These are phyloP conservation scores for Dunaliella sp. DNA, from an alignment of 139 green algal genomes.

Conservation along the genomic window DNA sequence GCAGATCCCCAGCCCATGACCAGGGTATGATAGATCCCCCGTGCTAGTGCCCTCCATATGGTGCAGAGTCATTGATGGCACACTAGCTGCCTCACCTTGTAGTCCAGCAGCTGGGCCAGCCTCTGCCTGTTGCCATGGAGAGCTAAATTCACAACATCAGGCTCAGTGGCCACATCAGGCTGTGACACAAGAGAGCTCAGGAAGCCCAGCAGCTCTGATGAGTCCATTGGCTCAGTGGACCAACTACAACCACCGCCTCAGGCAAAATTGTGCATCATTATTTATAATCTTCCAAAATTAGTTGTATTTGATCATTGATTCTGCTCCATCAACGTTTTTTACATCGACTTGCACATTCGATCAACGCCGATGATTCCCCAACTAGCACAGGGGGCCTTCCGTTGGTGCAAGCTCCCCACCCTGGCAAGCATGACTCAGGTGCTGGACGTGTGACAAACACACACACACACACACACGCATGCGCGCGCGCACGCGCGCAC, in stretches of 20 bases:
- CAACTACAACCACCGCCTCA: constrained; percentile 14
- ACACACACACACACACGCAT: not conserved
- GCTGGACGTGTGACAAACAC: not conserved
- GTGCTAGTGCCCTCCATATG: no score
- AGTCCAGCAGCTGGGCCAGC: constrained; percentile 58
- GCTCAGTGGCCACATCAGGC: constrained; percentile 4
- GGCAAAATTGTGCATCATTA: constrained; percentile 16
- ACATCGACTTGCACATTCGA: no score
- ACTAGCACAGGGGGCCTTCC: no score
- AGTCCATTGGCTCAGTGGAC: not conserved
- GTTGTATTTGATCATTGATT: not conserved
- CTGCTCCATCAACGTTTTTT: no score
- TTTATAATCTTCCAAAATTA: not conserved
- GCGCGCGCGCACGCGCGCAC: not conserved
- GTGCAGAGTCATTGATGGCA: no score
- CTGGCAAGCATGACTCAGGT: not conserved
- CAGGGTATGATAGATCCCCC: not conserved
- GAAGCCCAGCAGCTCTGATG: constrained; percentile 19
- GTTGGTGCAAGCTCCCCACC: not conserved
- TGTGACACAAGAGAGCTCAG: not conserved
- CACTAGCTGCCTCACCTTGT: constrained; percentile 61
- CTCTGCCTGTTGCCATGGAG: constrained; percentile 43
- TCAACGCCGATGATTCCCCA: no score
- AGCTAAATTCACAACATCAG: constrained; percentile 29
- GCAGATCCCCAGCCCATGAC: not conserved